Evolutionary conservation across 345 rosid genomes (phyloP).

Genomic region (Trapa incisa): DNA sequence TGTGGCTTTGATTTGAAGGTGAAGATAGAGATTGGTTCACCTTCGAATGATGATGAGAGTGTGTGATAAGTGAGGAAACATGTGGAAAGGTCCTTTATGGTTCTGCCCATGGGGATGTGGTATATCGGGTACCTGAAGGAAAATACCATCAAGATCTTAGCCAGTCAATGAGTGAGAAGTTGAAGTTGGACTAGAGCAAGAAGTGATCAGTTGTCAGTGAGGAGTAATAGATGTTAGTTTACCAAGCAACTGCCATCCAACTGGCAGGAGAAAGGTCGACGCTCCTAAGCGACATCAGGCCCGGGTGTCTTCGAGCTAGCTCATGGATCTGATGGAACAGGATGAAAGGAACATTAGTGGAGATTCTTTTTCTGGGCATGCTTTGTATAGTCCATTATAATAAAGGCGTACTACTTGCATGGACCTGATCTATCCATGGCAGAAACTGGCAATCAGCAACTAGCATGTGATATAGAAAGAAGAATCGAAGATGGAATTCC

Average conservation of each 20-base stretch:
- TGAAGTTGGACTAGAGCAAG: not conserved
- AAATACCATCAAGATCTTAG: not conserved
- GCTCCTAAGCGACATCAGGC: conserved; percentile 82
- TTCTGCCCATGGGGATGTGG: conserved; percentile 98
- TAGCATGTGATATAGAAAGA: not conserved
- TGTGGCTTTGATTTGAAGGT: not conserved
- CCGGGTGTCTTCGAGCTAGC: conserved; percentile 55
- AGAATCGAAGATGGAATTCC: not conserved
- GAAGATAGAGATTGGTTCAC: conserved; percentile 18
- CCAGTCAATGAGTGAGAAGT: not conserved
- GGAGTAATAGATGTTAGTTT: conserved; percentile 5
- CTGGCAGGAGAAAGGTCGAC: conserved; percentile 99
- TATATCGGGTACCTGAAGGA: conserved; percentile 78
- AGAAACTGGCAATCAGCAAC: not conserved
- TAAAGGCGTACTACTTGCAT: not conserved
- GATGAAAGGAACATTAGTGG: not conserved
- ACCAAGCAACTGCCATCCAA: conserved; percentile 99
- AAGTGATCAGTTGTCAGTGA: not conserved
- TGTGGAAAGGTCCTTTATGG: conserved; percentile 91
- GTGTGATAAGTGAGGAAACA: conserved; percentile 97
- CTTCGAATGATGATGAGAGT: conserved; percentile 91
- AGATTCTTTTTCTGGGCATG: not conserved
- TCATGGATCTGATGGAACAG: conserved; percentile 52
- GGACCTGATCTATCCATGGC: not conserved
- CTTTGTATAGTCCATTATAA: not conserved